Evolutionary conservation across 2,329 filamentous ascomycete genomes (phyloP).

Genomic region (Mycosphaerella arachidis): DNA sequence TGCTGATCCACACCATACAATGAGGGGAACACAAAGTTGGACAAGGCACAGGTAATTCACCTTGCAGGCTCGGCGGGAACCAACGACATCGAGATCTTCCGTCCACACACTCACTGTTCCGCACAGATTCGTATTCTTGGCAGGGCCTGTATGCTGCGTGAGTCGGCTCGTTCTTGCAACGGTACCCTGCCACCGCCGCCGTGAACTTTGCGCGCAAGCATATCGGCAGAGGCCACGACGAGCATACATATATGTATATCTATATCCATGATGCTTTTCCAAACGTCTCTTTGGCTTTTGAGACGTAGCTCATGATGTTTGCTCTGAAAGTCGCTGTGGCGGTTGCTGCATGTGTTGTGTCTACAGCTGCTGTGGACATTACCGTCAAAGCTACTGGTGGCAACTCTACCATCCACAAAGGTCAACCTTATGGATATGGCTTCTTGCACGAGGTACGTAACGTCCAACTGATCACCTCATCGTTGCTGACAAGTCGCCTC

Average conservation of each 20-base stretch:
- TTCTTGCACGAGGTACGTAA: conserved; percentile 1
- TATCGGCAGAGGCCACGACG: background rate
- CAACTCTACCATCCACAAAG: conserved; percentile 12
- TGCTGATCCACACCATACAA: background rate
- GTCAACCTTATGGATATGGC: conserved; percentile 15
- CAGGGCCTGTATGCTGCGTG: background rate
- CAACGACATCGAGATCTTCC: background rate
- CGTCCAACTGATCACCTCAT: background rate
- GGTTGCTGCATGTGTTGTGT: background rate
- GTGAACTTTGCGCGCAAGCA: background rate
- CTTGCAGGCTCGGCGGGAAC: background rate
- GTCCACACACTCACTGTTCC: background rate
- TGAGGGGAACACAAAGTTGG: background rate
- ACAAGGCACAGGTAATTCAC: background rate
- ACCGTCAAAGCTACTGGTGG: conserved; percentile 16
- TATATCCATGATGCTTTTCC: background rate
- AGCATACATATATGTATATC: background rate
- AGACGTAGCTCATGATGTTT: background rate
- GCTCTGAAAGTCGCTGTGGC: background rate
- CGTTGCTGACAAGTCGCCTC: conserved; percentile 29
- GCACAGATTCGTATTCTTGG: background rate
- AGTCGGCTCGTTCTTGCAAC: background rate
- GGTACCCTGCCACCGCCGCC: background rate
- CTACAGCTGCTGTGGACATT: conserved; percentile 7
- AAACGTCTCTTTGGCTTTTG: background rate